A percentile compares a stretch with the other conserved stretches of the same genome.
These are phyloP conservation scores for Venturia effusa DNA, from an alignment of 2,329 filamentous ascomycete genomes.

Conservation along the genomic window DNA sequence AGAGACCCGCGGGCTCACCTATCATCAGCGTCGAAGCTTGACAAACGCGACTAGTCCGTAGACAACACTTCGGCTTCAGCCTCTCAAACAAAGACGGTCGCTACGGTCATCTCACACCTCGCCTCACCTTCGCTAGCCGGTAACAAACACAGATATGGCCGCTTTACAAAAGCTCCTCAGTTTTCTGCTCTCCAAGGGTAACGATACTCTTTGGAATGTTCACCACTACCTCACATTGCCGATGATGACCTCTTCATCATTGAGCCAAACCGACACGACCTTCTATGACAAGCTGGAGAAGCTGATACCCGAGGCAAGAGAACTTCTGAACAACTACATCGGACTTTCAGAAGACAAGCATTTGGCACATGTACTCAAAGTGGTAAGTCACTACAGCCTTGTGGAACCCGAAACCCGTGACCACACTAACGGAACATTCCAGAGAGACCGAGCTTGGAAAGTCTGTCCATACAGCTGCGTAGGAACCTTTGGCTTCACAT, in stretches of 20 bases:
- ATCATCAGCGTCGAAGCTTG: background rate
- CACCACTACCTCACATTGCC: background rate
- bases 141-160: background rate
- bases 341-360: background rate
- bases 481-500: conserved; percentile 6
- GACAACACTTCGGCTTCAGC: background rate
- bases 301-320: background rate
- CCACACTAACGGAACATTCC: background rate
- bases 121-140: background rate
- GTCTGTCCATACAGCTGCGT: conserved; percentile 8
- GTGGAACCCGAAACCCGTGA: background rate
- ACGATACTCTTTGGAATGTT: background rate
- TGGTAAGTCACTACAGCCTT: background rate
- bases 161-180: background rate
- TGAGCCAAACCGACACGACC: background rate
- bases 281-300: background rate
- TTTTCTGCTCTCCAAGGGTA: background rate
- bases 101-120: background rate
- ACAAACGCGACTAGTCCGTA: background rate
- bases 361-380: background rate
- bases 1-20: background rate
- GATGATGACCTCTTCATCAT: background rate
- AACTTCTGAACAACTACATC: background rate
- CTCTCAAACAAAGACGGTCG: background rate
- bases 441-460: conserved; percentile 11